A percentile compares a stretch with the other conserved stretches of the same genome.
phyloP scores from a whole-genome alignment of 2,329 filamentous ascomycete genomes.

The Fusarium armeniacum region DNA sequence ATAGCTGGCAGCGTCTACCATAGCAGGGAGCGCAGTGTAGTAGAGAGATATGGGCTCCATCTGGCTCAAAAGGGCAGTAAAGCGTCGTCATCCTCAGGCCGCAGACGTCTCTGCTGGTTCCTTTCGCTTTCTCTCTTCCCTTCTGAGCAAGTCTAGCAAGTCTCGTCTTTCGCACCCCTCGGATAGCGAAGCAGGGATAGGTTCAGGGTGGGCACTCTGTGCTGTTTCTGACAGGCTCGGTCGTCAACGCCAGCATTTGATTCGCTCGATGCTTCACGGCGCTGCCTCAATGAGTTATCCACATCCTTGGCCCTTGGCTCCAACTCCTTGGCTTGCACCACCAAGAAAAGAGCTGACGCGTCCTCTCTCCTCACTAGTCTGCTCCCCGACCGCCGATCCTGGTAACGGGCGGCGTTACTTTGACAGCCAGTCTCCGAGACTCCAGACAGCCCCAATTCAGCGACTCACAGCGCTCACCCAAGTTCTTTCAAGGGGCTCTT shows the following conservation, averaged over 20 bases:
- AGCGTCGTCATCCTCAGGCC: constrained; percentile 54
- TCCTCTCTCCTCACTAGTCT: constrained; percentile 47
- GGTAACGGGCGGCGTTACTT: constrained; percentile 42
- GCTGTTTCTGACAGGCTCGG: constrained; percentile 33
- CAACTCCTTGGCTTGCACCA: constrained; percentile 48
- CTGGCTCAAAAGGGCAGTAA: constrained; percentile 47
- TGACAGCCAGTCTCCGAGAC: constrained; percentile 11
- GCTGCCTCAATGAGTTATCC: constrained; percentile 42
- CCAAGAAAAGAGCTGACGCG: constrained; percentile 50
- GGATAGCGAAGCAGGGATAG: constrained; percentile 28
- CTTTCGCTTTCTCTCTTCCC: constrained; percentile 24
- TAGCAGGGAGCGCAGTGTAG: constrained; percentile 35
- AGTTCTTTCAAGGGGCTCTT: constrained; percentile 19
- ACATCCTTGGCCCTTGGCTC: constrained; percentile 37
- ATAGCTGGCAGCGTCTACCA: constrained; percentile 27
- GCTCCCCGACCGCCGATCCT: constrained; percentile 47
- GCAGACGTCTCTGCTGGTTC: constrained; percentile 40
- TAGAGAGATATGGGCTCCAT: constrained; percentile 34
- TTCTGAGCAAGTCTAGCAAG: constrained; percentile 3
- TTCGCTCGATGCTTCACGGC: constrained; percentile 24
- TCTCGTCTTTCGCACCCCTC: constrained; percentile 24
- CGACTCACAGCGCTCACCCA: constrained; percentile 26
- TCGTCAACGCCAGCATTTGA: constrained; percentile 20
- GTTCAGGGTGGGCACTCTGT: constrained; percentile 6
- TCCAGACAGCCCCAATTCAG: constrained; percentile 11